These are phyloP conservation scores for Pseudonectria foliicola DNA, from an alignment of 2,329 filamentous ascomycete species.

Conservation along the genomic window DNA sequence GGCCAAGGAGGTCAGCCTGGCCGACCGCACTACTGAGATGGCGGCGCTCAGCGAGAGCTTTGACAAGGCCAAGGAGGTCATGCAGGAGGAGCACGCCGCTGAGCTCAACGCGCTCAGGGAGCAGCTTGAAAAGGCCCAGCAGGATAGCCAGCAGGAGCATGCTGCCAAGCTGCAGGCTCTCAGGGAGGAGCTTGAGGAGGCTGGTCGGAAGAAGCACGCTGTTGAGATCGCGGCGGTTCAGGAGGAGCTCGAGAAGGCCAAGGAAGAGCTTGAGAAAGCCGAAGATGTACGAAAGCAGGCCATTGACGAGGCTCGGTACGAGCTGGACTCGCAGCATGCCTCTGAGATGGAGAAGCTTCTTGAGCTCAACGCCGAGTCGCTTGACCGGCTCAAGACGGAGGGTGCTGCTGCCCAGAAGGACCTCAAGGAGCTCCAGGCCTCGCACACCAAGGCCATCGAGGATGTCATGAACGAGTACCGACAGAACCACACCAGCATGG, in stretches of 20 bases:
- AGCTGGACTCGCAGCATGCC: conserved; percentile 39
- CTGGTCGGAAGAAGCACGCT: neutral
- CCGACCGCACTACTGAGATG: neutral
- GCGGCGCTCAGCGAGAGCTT: neutral
- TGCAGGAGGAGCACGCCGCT: conserved; percentile 2
- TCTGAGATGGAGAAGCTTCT: conserved; percentile 42
- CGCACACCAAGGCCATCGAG: conserved; percentile 32
- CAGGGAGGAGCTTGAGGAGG: conserved; percentile 1
- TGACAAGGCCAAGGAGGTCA: neutral
- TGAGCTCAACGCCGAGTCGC: conserved; percentile 33
- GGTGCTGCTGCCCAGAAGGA: conserved; percentile 32
- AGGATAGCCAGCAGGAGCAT: neutral
- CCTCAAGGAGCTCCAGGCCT: conserved; percentile 34
- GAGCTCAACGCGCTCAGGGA: conserved; percentile 19
- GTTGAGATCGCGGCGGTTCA: conserved; percentile 20
- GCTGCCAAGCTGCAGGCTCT: neutral
- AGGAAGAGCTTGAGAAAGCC: conserved; percentile 40
- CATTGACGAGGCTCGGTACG: conserved; percentile 37
- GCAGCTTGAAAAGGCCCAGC: neutral
- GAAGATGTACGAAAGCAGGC: conserved; percentile 37
- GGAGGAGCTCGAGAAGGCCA: conserved; percentile 30
- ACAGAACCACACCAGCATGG: conserved; percentile 24
- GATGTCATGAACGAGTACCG: conserved; percentile 34
- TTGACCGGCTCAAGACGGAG: conserved; percentile 35
- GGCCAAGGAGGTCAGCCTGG: neutral